Evolutionary conservation across 768 basidiomycete species (phyloP), one percentile per base, ranked within the genome.

Genomic region (Strobilomyces confusus): DNA sequence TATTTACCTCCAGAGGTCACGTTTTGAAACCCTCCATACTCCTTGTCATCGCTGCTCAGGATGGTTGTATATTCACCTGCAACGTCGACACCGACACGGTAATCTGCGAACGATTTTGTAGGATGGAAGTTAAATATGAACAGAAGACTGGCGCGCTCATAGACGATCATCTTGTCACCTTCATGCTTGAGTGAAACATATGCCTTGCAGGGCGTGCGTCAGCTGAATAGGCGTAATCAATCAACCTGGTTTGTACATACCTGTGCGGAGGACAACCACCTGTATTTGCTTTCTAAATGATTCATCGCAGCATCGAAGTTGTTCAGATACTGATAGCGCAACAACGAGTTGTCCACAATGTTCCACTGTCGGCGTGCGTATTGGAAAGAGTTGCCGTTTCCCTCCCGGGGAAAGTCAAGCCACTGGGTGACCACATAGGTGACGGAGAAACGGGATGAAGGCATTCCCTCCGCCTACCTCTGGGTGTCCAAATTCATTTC

Each of bases 61-160:
- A 92, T 74, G 56, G 92, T 79, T 45, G 73, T 76, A 71, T 98
- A 98, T 70, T 94, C 84, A 11, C 97, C 97, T 25, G 89, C 72
- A 45, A 71, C 79, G 33, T 98, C 86, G 20, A 95, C 82, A 6
- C 97, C 97, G 48, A 98, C 86, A 44, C 94, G 84, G 72, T 98
- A 99, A 70, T 98, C 93, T 42, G 85, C 83, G 75, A 85, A 99
- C 55, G 93, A 95, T 37, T 89, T 70, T n/a, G 80, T 82, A 6
- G 92, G 86, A 75, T 98, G 86, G 80, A 98, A 95, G 73, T 99
- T 98, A 81, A 97, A 98, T 62, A 98, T 78, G 76, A 98, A 99
- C 42, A 99, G 73, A 40, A 98, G 78, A 30, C 92, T 89, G 19
- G 89, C 94, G 48, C 97, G 88, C 76, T 99, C 97, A 67, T 83